These are phyloP conservation scores for Nymphaea thermarum DNA, from an alignment of 164 flowering plant species.

Conservation along the genomic window DNA sequence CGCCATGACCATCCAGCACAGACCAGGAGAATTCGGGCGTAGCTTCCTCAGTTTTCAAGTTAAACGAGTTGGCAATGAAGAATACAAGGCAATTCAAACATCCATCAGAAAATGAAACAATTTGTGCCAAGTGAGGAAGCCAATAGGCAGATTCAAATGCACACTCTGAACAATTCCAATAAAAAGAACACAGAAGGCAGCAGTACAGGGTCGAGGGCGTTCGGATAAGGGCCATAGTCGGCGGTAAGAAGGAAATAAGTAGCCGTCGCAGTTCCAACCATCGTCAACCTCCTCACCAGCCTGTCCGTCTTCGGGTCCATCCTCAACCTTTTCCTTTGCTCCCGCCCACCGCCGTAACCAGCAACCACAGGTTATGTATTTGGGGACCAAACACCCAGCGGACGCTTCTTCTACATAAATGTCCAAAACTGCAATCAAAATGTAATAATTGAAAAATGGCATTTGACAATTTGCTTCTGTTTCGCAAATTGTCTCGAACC, in stretches of 20 bases:
- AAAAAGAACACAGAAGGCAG: conserved; percentile 4
- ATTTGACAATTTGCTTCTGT: too few species aligned
- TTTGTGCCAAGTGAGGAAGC: not conserved
- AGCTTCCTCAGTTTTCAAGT: not conserved
- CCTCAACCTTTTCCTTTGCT: not conserved
- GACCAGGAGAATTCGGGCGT: too few species aligned
- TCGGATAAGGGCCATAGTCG: conserved; percentile 80
- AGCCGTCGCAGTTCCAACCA: conserved; percentile 63
- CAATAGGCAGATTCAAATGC: not conserved
- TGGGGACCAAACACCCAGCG: too few species aligned
- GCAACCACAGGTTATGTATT: too few species aligned
- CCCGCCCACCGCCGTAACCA: too few species aligned
- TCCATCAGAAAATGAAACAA: not conserved
- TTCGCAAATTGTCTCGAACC: too few species aligned
- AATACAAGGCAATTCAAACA: not conserved
- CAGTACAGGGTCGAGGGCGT: conserved; percentile 70
- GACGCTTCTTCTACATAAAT: too few species aligned
- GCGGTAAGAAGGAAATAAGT: conserved; percentile 83
- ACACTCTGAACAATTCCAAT: too few species aligned
- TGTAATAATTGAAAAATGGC: too few species aligned
- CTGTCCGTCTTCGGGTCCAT: conserved; percentile 65
- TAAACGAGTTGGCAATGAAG: not conserved
- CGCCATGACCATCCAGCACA: too few species aligned
- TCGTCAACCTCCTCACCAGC: conserved; percentile 63
- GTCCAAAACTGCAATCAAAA: too few species aligned